phyloP scores from a whole-genome alignment of 805 yeast genomes.

The Saccharomycopsis fodiens region DNA sequence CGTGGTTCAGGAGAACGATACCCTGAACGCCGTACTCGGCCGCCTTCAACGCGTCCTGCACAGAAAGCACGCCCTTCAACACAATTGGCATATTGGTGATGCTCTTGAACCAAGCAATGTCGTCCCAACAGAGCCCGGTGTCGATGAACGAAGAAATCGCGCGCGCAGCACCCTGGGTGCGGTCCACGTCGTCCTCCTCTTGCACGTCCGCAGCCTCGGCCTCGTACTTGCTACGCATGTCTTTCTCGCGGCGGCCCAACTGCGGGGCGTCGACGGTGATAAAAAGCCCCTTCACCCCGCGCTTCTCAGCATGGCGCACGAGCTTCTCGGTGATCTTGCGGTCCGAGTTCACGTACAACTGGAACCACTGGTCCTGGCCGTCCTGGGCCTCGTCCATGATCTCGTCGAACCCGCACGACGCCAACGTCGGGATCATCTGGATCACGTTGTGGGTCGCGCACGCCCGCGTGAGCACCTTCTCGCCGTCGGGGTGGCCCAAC shows the following conservation, averaged over 20 bases:
- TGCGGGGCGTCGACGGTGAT: constrained; percentile 93
- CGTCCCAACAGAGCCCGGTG: constrained; percentile 57
- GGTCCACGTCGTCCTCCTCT: constrained; percentile 44
- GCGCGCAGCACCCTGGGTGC: constrained; percentile 76
- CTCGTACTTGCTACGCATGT: constrained; percentile 55
- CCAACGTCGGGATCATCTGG: constrained; percentile 91
- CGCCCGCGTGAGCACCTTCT: constrained; percentile 76
- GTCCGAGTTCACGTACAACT: constrained; percentile 76
- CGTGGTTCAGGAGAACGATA: constrained; percentile 82
- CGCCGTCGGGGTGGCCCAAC: constrained; percentile 92
- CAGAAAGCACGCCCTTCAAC: constrained; percentile 79
- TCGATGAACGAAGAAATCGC: constrained; percentile 85
- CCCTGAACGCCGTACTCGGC: constrained; percentile 67
- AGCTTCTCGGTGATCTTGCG: constrained; percentile 53
- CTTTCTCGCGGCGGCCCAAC: constrained; percentile 86
- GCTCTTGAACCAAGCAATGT: constrained; percentile 46
- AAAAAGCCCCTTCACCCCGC: constrained; percentile 76
- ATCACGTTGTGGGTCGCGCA: constrained; percentile 62
- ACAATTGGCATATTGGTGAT: constrained; percentile 60
- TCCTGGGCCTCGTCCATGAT: constrained; percentile 61
- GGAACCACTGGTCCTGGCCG: constrained; percentile 77
- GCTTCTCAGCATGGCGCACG: constrained; percentile 61
- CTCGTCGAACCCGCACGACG: constrained; percentile 84
- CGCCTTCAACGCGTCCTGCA: constrained; percentile 71
- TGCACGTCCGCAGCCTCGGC: constrained; percentile 40